These are phyloP conservation scores for Elongisporangium anandrum DNA, from an alignment of 352 stramenopile genomes.

Conservation along the genomic window DNA sequence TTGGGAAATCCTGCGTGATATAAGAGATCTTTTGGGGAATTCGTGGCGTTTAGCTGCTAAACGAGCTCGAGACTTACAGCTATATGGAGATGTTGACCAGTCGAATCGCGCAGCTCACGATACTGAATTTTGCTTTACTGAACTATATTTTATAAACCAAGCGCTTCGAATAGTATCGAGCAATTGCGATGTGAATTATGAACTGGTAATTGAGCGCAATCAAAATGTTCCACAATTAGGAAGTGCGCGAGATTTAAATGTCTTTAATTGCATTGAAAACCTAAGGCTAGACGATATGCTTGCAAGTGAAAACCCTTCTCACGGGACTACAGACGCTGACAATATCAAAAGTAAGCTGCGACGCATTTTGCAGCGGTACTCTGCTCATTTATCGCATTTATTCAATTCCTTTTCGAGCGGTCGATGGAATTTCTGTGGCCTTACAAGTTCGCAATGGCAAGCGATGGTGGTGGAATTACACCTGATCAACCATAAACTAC, in stretches of 20 bases:
- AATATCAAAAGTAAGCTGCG: constrained; percentile 19
- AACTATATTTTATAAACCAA: constrained; percentile 38
- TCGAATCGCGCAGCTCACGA: constrained; percentile 6
- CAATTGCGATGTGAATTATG: constrained; percentile 12
- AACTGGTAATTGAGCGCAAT: not conserved
- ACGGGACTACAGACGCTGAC: not conserved
- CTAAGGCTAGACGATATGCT: constrained; percentile 9
- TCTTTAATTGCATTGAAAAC: constrained; percentile 19
- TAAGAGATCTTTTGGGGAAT: constrained; percentile 39
- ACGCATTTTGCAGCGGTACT: constrained; percentile 33
- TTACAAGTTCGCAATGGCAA: constrained; percentile 19
- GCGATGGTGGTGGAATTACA: constrained; percentile 27
- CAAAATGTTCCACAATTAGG: not conserved
- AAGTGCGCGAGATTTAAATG: constrained; percentile 6
- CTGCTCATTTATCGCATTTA: constrained; percentile 33
- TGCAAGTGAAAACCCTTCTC: constrained; percentile 1
- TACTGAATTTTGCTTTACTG: constrained; percentile 21
- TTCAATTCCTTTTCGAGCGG: constrained; percentile 31
- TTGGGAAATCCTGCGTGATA: constrained; percentile 18
- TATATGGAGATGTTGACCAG: not conserved
- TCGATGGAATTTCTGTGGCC: constrained; percentile 22
- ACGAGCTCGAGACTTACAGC: constrained; percentile 9
- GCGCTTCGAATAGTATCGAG: constrained; percentile 20
- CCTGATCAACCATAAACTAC: constrained; percentile 22
- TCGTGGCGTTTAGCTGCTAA: constrained; percentile 36